A percentile compares a stretch with the other conserved stretches of the same genome.
phyloP scores from a whole-genome alignment of 1,139 yeast species.

The Saccharomyces hybrid region DNA sequence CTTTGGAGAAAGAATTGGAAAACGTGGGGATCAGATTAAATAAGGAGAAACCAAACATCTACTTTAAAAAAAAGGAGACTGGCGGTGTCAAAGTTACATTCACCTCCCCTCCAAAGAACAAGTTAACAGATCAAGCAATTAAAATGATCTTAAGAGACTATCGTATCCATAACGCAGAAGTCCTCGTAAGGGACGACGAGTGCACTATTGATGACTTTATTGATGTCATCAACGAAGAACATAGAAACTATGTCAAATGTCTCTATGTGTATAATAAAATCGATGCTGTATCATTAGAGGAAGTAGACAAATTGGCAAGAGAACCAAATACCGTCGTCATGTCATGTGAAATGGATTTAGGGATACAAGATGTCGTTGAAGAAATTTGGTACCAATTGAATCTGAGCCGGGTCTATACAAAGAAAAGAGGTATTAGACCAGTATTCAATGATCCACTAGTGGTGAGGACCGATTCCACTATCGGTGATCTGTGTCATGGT shows the following conservation, averaged over 20 bases:
- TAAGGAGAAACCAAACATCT: slow-evolving; percentile 71
- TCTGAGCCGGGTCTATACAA: slow-evolving; percentile 75
- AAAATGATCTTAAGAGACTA: slow-evolving; percentile 73
- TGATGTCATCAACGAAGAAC: slow-evolving; percentile 81
- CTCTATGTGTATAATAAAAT: slow-evolving; percentile 90
- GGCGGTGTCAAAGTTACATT: slow-evolving; percentile 87
- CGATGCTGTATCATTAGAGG: slow-evolving; percentile 92
- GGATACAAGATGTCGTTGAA: slow-evolving; percentile 78
- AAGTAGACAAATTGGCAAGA: slow-evolving; percentile 83
- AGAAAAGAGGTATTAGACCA: slow-evolving; percentile 74
- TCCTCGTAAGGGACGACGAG: slow-evolving; percentile 78
- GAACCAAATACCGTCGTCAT: slow-evolving; percentile 89
- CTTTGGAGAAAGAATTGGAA: slow-evolving; percentile 82
- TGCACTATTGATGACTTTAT: slow-evolving; percentile 91
- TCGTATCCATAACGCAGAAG: slow-evolving; percentile 89
- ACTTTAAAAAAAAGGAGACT: slow-evolving; percentile 69
- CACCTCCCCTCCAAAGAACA: slow-evolving; percentile 65
- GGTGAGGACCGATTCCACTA: slow-evolving; percentile 67
- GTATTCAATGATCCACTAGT: slow-evolving; percentile 87
- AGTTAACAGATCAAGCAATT: slow-evolving; percentile 75
- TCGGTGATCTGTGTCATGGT: slow-evolving; percentile 83
- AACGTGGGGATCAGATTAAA: slow-evolving; percentile 90
- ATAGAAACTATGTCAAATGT: slow-evolving; percentile 83
- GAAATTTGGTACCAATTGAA: slow-evolving; percentile 89
- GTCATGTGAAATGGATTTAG: slow-evolving; percentile 83